Base-by-base conservation (phyloP, 306 rosid genomes). In the Vigna mungo region DNA sequence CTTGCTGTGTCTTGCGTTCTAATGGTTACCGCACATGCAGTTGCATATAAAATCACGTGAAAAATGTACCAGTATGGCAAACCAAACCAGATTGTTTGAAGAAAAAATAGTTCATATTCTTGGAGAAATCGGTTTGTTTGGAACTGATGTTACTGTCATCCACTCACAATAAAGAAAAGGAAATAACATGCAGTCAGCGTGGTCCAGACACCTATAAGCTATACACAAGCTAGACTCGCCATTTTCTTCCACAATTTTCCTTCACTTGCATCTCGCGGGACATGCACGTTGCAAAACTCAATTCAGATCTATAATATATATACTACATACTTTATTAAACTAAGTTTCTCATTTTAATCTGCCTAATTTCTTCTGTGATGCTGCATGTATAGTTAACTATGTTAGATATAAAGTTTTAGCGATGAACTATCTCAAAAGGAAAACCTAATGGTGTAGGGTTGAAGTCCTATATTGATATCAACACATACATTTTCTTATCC, bases 21-120 rank as follows among this genome's bases (percentile, higher is more conserved):
- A 55, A 21, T 18, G 18, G 71, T 7, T 21, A 21, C 12, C 11
- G 20, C 11, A 27, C 41, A 60, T 15, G 66, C 20, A 59, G 39
- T 58, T 58, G 39, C n/a, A 60, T 13, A 60, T 21, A 60, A 30
- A 4, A 30, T 60, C 21, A 60, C 43, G 43, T 30, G 66, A 30
- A 66, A 68, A 68, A 43, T 68, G 81, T 69, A 68, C 60, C 81
- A 68, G n/a, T 43, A 30, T 55, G 60, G 68, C 75, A 43, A 44
- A 17, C 30, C 51, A 68, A n/a, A 17, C 67, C 11, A 37, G 25
- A 4, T n/a, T 41, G 46, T 64, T 52, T 43, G 21, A 23, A 37
- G 73, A 37, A 64, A 67, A 2, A 4, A 0, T 18, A 27, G 1
- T 6, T 27, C 20, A 66, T 25, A 39, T 6, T 52, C 36, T 52